Conservation (phyloP, 805 yeast species). For the Metschnikowia colocasiae region DNA sequence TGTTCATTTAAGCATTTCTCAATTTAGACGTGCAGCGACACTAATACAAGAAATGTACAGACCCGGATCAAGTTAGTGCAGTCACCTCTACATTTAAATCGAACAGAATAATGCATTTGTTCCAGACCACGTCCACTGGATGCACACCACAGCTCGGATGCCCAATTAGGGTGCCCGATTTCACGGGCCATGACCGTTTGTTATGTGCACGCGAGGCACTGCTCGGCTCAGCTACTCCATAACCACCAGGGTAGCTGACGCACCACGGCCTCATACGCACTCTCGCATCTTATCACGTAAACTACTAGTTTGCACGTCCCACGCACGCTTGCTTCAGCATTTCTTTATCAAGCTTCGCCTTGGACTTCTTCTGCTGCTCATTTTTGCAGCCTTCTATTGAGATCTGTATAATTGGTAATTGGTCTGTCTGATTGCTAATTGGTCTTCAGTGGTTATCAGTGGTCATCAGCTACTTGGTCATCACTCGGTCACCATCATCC, state of each 20-base stretch:
- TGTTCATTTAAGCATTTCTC: neutral
- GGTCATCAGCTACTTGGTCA: no score
- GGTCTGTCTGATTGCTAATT: no score
- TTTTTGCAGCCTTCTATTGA: no score
- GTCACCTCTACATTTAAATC: neutral
- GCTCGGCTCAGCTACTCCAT: neutral
- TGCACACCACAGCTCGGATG: neutral
- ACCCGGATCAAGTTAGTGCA: neutral
- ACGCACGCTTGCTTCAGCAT: neutral
- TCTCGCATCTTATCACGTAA: constrained; percentile 3
- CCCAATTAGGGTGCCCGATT: neutral
- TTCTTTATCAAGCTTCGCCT: neutral
- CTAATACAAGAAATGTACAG: neutral
- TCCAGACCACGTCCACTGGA: neutral
- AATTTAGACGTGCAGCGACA: neutral
- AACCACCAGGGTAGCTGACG: constrained; percentile 6
- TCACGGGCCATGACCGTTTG: neutral
- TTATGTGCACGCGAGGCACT: constrained; percentile 1
- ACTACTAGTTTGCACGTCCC: neutral
- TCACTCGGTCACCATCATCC: no score
- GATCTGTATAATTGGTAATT: no score
- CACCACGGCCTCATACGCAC: constrained; percentile 1
- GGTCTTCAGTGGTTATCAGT: no score
- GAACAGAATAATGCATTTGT: neutral
- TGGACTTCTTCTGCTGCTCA: neutral